These are phyloP conservation scores for Phalaenopsis aphrodite DNA, from an alignment of 106 monocot species.

Conservation along the genomic window DNA sequence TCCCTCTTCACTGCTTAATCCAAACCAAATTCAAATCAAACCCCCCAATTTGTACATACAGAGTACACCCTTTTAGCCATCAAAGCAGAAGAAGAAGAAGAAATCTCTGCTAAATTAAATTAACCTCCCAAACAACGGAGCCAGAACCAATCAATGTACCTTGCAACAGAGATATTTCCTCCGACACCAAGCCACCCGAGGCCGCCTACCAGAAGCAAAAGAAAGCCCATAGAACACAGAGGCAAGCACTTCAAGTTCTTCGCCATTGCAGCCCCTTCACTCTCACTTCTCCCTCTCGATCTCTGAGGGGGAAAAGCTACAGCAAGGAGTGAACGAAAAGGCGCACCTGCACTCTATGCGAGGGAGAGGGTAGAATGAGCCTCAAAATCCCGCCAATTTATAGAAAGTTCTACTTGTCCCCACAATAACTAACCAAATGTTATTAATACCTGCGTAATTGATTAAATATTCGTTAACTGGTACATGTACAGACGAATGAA, in stretches of 20 bases:
- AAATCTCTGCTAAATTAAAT: not conserved
- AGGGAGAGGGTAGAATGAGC: not conserved
- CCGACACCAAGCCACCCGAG: not conserved
- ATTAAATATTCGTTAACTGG: not conserved
- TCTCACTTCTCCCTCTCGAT: not conserved
- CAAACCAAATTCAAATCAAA: not conserved
- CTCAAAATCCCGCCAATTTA: constrained; percentile 1
- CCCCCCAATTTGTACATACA: not conserved
- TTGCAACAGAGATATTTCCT: not conserved
- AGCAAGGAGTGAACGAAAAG: not conserved
- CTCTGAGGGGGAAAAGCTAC: not conserved
- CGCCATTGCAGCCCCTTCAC: constrained; percentile 5
- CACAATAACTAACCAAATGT: constrained; percentile 3
- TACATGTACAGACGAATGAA: no score
- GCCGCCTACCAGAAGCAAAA: constrained; percentile 4
- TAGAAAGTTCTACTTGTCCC: constrained; percentile 1
- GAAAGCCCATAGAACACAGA: not conserved
- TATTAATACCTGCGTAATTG: not conserved
- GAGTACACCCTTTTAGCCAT: no score
- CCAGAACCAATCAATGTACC: not conserved
- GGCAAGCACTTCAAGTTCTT: constrained; percentile 2
- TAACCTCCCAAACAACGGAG: not conserved
- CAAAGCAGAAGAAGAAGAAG: no score
- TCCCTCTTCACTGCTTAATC: not conserved
- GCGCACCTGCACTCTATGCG: not conserved